Base-by-base conservation (phyloP, 1,284 basidiomycete genomes). In the Gastroboletus turbinatus region DNA sequence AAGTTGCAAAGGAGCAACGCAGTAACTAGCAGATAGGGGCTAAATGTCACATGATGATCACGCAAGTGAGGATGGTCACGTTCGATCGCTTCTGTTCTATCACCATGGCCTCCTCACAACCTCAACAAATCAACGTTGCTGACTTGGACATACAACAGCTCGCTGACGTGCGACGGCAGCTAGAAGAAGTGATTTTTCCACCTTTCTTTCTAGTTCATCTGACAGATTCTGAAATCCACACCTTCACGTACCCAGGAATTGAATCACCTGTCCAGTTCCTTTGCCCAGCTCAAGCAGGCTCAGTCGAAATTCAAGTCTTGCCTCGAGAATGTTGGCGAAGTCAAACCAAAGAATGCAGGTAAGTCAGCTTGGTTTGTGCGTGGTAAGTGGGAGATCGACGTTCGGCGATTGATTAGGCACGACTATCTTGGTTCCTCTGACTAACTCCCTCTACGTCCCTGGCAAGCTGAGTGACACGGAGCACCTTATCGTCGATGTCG, bases 391-490 rank as follows among this genome's bases (percentile, higher is more conserved):
- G 46, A 13, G 19, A 29, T 35, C 9, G 44, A 58, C 43, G 30
- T 35, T 50, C n/a, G 47, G 17, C 32, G 33, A 40, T 53, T 17
- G 35, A 52, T 21, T 61, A 96, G 95, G 83, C 64, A 95, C 93
- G 78, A 85, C 88, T 17, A 86, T 96, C 58, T 81, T 98, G 21
- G 91, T 98, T 2, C 96, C 96, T 3, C 76, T 98, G 48, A 98
- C 95, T 11, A 93, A 92, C 71, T 97, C 94, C 2, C 82, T 99
- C 4, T 98, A 98, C 70, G 92, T 98, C 16, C 94, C 96, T 1
- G 96, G 96, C 30, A 94, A 88, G 74, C 80, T 98, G 35, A 80
- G 79, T 27, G 90, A 98, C 68, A 73, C 84, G 2, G 88, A 94
- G 48, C 84, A 93, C 62, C 95, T 99, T 47, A 88, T 98, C 57